Evolutionary conservation across 108 stramenopile genomes (phyloP).

Genomic region (Mediolabrus comicus): DNA sequence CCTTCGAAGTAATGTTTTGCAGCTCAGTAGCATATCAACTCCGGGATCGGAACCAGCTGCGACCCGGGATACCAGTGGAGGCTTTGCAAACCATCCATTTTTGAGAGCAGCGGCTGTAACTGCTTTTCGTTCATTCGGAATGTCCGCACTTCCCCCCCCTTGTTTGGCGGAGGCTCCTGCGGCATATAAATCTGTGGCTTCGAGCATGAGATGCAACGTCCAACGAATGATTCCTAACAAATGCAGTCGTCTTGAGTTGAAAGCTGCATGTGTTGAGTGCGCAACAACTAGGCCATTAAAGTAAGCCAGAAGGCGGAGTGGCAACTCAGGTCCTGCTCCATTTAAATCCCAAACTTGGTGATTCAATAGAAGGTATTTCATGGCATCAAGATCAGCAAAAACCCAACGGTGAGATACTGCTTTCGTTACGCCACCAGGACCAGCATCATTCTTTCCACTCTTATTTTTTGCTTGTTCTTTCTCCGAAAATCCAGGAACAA

Average conservation of each 20-base stretch:
- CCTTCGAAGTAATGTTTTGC: conserved; percentile 81
- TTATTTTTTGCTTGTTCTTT: conserved; percentile 43
- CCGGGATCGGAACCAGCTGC: conserved; percentile 87
- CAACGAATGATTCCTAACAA: conserved; percentile 82
- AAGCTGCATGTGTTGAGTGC: conserved; percentile 76
- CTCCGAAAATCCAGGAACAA: conserved; percentile 50
- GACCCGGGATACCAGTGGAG: conserved; percentile 63
- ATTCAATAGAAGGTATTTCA: conserved; percentile 87
- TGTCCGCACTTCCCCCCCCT: conserved; percentile 29
- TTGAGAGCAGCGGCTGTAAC: conserved; percentile 41
- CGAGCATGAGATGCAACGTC: conserved; percentile 86
- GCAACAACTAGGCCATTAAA: conserved; percentile 81
- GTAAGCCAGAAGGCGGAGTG: conserved; percentile 68
- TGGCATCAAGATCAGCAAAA: conserved; percentile 86
- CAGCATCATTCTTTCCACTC: conserved; percentile 19
- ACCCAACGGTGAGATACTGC: conserved; percentile 70
- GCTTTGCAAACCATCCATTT: conserved; percentile 63
- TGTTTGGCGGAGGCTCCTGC: conserved; percentile 44
- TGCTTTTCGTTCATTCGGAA: conserved; percentile 7
- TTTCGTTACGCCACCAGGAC: conserved; percentile 27
- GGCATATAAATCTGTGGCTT: conserved; percentile 81
- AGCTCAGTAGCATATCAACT: conserved; percentile 68
- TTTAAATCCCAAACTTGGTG: conserved; percentile 89
- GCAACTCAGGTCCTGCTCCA: conserved; percentile 69
- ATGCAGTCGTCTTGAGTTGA: conserved; percentile 86